Base-by-base conservation (phyloP, 768 basidiomycete species). In the Pleurotus sapidus region DNA sequence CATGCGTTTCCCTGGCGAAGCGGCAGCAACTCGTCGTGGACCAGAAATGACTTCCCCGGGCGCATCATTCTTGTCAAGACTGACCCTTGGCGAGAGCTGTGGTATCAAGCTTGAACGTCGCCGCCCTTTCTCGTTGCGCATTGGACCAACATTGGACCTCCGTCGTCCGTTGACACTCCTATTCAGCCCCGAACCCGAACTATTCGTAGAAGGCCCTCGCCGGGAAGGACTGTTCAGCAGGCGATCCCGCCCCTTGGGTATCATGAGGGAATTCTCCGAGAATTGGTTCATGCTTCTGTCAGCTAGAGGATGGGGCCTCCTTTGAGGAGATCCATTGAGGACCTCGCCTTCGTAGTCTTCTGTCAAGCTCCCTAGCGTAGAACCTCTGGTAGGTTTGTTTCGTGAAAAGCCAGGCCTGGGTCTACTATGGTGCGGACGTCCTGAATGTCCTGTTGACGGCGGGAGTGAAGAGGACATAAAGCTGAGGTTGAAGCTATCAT, bases 61-160 rank as follows among this genome's bases (percentile, higher is more conserved):
- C 54, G 63, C 50, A 15, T 63, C 65, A 30, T 63, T 64, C 37
- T 68, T 75, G 64, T 60, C 67, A 49, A 38, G 61, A 5, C 66
- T 64, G 23, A 81, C 80, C 34, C 69, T 73, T n/a, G 79, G 76
- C 14, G 83, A 80, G 49, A 84, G 78, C 60, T 84, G 83, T n/a
- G 87, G 87, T 59, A 93, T 89, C 76, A 91, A 71, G 65, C 92
- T 94, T 39, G 91, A 92, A 57, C 91, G 80, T 58, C 92, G 77
- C 58, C 90, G 76, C 12, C 73, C 72, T 68, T 89, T 90, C 68
- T 93, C 92, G 59, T 74, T 78, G 37, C 92, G 84, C 68, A 86
- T 65, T n/a, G 88, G 81, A 4, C 91, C 92, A 57, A 91, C 81
- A 63, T 86, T 87, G 20, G 92, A 93, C 39, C 87, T 80, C 59